Base-by-base conservation (phyloP, 2,329 filamentous ascomycete genomes). In the Ophiostoma fasciatum region DNA sequence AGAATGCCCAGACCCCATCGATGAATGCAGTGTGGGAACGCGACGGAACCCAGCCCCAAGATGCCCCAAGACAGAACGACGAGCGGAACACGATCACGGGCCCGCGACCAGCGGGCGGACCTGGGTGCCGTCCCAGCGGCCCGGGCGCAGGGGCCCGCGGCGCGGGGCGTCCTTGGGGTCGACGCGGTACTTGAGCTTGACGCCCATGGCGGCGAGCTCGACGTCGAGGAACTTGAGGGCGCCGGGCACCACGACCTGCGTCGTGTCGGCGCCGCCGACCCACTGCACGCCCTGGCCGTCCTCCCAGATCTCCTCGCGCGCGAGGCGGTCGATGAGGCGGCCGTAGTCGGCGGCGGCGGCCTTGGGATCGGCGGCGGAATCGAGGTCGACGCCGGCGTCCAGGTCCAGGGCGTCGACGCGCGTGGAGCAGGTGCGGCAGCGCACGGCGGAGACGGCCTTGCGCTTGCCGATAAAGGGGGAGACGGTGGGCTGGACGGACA, bases 151-250 rank as follows among this genome's bases (percentile, higher is more conserved):
- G 3, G 59, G 58, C 3, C 68, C 65, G 52, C 66, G 71, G 33
- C 68, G 61, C 37, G 68, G 63, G 47, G 64, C 68, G 47, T 96
- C 80, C 56, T 79, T 78, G 54, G 59, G 61, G 46, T 67, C 64
- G 28, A 74, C 57, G 38, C 62, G 61, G 49, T 94, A 96, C 66
- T 84, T 94, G 61, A 98, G 73, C 61, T 85, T 80, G 36, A 98
- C 78, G 36, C 90, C 90, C 90, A 98, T 98, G 38, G 85, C 85
- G 25, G 87, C 83, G 49, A 98, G 63, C 60, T 98, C 90, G 15
- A 94, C 87, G 59, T 98, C 90, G 46, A 98, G 61, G 62, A 81
- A 96, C 60, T 82, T 84, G 56, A 98, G 62, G 37, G 93, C 90
- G 44, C 87, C 88, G 0, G 90, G 90, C 13, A 98, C 82, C 36